Conservation (phyloP, 805 yeast genomes). For the Limtongozyma cylindracea region DNA sequence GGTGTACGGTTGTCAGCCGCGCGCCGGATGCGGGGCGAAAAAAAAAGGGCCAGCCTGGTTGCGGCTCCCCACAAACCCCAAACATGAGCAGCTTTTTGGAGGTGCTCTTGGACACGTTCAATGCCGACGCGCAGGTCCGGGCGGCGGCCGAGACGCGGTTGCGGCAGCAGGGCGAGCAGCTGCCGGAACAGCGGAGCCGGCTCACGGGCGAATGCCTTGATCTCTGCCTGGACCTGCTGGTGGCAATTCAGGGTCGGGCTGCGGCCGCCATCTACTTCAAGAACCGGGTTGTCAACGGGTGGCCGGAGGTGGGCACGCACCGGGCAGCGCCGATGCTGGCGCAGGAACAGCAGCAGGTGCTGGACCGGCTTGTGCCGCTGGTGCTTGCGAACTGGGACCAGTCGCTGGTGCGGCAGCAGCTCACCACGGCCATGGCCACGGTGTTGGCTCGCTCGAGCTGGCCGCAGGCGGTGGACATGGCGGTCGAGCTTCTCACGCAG, state of each 20-base stretch:
- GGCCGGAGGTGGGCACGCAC: conserved; percentile 12
- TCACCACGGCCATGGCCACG: conserved; percentile 27
- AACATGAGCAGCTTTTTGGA: too few relatives aligned
- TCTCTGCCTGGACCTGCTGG: conserved; percentile 22
- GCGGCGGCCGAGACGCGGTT: too few relatives aligned
- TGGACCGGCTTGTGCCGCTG: conserved; percentile 11
- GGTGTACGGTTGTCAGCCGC: too few relatives aligned
- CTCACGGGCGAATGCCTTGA: conserved; percentile 28
- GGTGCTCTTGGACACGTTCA: too few relatives aligned
- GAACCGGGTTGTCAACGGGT: conserved; percentile 12
- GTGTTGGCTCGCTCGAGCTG: conserved; percentile 23
- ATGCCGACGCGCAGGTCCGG: too few relatives aligned
- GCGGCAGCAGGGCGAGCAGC: conserved; percentile 26
- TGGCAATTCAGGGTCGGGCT: conserved; percentile 11
- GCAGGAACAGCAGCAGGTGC: conserved; percentile 11
- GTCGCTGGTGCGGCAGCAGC: conserved; percentile 21
- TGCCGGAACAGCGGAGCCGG: conserved; percentile 30
- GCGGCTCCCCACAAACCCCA: too few relatives aligned
- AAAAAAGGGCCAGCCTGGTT: too few relatives aligned
- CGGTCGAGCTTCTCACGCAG: conserved; percentile 1
- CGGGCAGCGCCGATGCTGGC: conserved; percentile 6
- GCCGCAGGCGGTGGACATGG: conserved; percentile 8
- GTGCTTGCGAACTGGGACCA: conserved; percentile 9
- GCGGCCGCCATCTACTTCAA: conserved; percentile 18
- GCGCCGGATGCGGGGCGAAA: too few relatives aligned